These are phyloP conservation scores for Phaeotremella fagi DNA, from an alignment of 768 basidiomycete species.

Conservation along the genomic window DNA sequence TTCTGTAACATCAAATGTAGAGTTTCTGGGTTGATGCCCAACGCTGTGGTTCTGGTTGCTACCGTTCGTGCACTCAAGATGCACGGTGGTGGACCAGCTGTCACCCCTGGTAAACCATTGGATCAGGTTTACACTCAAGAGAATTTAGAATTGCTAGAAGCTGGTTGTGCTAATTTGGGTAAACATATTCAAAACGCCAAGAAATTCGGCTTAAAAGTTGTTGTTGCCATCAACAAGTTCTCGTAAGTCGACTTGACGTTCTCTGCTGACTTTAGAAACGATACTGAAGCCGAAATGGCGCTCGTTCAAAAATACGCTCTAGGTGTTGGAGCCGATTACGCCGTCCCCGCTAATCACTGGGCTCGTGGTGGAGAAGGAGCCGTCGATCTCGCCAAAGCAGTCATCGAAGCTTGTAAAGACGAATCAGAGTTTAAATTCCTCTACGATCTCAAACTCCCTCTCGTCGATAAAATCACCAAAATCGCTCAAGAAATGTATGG, in stretches of 20 bases:
- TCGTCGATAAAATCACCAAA: constrained; percentile 79
- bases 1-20: constrained; percentile 99
- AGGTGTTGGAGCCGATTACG: constrained; percentile 84
- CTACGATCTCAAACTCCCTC: constrained; percentile 75
- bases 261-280: constrained; percentile 59
- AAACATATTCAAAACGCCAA: constrained; percentile 91
- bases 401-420: constrained; percentile 73
- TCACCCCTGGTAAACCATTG: constrained; percentile 89
- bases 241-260: constrained; percentile 57
- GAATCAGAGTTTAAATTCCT: constrained; percentile 83
- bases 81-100: constrained; percentile 97
- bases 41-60: constrained; percentile 92
- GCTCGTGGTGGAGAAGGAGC: constrained; percentile 91
- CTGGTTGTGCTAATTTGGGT: constrained; percentile 86
- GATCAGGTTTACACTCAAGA: constrained; percentile 92
- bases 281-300: constrained; percentile 81
- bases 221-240: constrained; percentile 94
- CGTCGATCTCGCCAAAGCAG: constrained; percentile 82
- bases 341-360: constrained; percentile 96
- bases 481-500: constrained; percentile 91
- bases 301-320: constrained; percentile 76
- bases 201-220: constrained; percentile 94
- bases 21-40: constrained; percentile 82
- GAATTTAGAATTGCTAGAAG: constrained; percentile 78
- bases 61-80: constrained; percentile 98